These are phyloP conservation scores for Fusarium illudens DNA, from an alignment of 2,329 filamentous ascomycete genomes.

Conservation along the genomic window DNA sequence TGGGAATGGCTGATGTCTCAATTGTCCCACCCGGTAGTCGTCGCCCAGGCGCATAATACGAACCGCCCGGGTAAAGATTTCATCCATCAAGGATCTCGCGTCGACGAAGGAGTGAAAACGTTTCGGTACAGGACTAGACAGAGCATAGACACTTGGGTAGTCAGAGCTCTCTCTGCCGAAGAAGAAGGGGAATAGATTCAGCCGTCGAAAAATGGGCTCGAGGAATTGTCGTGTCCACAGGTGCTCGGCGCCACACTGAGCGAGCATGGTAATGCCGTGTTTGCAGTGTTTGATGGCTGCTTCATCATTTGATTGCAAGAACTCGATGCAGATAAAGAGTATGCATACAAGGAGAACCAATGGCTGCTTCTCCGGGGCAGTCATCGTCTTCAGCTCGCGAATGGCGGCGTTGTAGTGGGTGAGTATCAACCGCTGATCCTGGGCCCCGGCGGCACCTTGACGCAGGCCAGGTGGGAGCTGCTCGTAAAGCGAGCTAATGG, in stretches of 20 bases:
- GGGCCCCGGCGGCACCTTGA: background rate
- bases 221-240: slow-evolving; percentile 1
- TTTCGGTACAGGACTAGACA: background rate
- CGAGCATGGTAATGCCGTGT: slow-evolving; percentile 1
- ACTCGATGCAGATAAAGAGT: slow-evolving; percentile 9
- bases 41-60: background rate
- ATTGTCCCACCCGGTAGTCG: background rate
- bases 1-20: background rate
- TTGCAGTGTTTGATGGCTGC: slow-evolving; percentile 2
- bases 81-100: background rate
- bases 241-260: background rate
- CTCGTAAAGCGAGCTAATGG: slow-evolving; percentile 10
- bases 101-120: background rate
- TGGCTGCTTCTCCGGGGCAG: background rate
- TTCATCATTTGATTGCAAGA: background rate
- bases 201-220: background rate
- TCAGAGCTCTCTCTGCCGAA: background rate
- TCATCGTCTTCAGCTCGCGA: background rate
- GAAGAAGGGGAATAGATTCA: background rate
- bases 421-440: background rate
- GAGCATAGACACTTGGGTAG: background rate
- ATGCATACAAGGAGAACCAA: slow-evolving; percentile 1
- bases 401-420: slow-evolving; percentile 2
- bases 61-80: background rate
- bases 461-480: background rate